Evolutionary conservation across 2,329 filamentous ascomycete genomes (phyloP), one percentile per base, ranked within the genome.

Genomic region (Diplodia corticola): DNA sequence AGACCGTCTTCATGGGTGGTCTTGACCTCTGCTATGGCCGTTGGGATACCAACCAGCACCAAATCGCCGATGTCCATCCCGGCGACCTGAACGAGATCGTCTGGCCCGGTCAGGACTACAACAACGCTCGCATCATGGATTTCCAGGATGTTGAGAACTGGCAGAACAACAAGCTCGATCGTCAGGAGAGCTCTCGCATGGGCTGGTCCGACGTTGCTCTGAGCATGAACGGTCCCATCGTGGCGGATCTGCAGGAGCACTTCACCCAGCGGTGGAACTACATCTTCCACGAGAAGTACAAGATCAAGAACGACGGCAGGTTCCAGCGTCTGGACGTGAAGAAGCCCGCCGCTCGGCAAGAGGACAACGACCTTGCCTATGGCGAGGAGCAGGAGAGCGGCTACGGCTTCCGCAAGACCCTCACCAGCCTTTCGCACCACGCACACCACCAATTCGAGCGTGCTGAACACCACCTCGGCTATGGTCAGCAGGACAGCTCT

Each of bases 191-290:
- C 77, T 92, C 91, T 2, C 86, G 93, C 67, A 97, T 97, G 92
- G 93, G 93, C 22, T 97, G 93, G 93, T 92, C 91, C 15, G 93
- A 97, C 77, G 86, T 97, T 67, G 89, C 90, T 12, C 82, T 97
- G 65, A 92, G 88, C 71, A 77, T 97, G 66, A 84, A 84, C 15
- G 93, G 93, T 0, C 88, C 89, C 0, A 89, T 92, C 10, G 89
- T 94, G 0, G 83, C 89, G 69, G 92, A 91, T 75, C 82, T 97
- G 35, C 83, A 88, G 35, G 84, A 86, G 5, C 92, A 97, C 75
- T 97, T 97, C 72, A 84, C 88, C 1, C 90, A 96, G 73, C 83
- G 93, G 71, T 97, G 93, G 92, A 97, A 97, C 79, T 96, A 91
- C 75, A 93, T 97, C 69, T 96, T 88, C 70, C 84, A 88, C 66